These are phyloP conservation scores for Rhytidiadelphus loreus DNA, from an alignment of 225 moss, liverwort and hornwort genomes.

Conservation along the genomic window DNA sequence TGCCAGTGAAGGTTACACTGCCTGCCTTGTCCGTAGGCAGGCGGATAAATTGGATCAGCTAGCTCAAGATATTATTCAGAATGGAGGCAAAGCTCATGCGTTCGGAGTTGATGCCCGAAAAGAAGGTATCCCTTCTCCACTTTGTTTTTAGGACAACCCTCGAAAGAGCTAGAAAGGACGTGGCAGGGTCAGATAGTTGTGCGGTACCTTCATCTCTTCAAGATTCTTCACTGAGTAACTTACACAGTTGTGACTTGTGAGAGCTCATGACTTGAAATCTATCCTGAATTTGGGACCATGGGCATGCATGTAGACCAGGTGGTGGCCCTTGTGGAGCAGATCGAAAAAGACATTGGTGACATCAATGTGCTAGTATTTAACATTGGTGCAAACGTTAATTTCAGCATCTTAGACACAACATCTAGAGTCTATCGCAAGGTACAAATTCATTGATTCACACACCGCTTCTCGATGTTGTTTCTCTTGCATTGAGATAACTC, in stretches of 20 bases:
- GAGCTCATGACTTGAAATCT: not conserved
- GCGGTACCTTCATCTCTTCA: not conserved
- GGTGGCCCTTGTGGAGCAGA: constrained; percentile 49
- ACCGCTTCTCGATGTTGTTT: not conserved
- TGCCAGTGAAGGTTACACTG: constrained; percentile 50
- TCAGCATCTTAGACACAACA: constrained; percentile 52
- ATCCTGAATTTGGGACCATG: not conserved
- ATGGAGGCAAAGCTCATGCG: constrained; percentile 45
- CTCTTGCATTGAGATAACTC: not conserved
- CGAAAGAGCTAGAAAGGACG: not conserved
- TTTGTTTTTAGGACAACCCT: not conserved
- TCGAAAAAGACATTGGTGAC: constrained; percentile 51
- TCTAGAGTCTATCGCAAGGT: constrained; percentile 68
- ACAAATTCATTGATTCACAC: not conserved
- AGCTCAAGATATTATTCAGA: constrained; percentile 24
- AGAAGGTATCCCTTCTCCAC: constrained; percentile 26
- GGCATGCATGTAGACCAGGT: constrained; percentile 37
- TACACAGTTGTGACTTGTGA: not conserved
- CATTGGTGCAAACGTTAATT: constrained; percentile 65
- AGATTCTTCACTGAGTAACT: not conserved
- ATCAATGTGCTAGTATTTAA: constrained; percentile 56
- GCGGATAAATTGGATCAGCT: constrained; percentile 38
- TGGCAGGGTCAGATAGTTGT: not conserved
- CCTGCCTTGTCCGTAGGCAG: constrained; percentile 63
- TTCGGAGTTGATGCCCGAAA: constrained; percentile 63